Evolutionary conservation across 225 moss, liverwort and hornwort species (phyloP).

Genomic region (Physcomitrium patens): DNA sequence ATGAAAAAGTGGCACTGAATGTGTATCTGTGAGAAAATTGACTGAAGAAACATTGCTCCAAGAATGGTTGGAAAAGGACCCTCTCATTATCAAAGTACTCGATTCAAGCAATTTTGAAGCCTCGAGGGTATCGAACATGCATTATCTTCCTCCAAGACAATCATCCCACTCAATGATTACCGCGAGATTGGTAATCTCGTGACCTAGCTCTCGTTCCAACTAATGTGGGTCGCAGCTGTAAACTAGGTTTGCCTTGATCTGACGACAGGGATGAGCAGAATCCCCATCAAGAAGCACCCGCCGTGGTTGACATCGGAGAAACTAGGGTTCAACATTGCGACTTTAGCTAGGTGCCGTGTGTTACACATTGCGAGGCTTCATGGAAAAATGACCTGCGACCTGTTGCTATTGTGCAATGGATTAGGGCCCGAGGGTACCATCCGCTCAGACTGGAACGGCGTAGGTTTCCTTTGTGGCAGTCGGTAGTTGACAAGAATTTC

Average conservation of each 20-base stretch:
- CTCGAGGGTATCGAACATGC: too few species aligned
- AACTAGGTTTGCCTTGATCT: too few species aligned
- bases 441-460: slow-evolving; percentile 47
- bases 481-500: slow-evolving; percentile 51
- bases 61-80: slow-evolving; percentile 26
- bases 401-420: slow-evolving; percentile 65
- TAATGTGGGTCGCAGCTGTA: too few species aligned
- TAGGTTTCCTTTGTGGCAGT: slow-evolving; percentile 39
- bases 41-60: too few species aligned
- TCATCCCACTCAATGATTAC: too few species aligned
- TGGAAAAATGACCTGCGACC: slow-evolving; percentile 62
- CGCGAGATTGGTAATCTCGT: too few species aligned
- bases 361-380: slow-evolving; percentile 20
- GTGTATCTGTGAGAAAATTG: slow-evolving; percentile 33
- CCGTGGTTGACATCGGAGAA: too few species aligned
- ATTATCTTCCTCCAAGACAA: too few species aligned
- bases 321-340: not conserved
- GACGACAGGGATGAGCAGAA: too few species aligned
- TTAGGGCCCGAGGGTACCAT: slow-evolving; percentile 66
- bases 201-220: too few species aligned
- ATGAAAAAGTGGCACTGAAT: slow-evolving; percentile 52
- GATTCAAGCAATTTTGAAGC: too few species aligned
- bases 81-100: not conserved
- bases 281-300: too few species aligned
- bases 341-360: slow-evolving; percentile 10